phyloP scores from a whole-genome alignment of 2,329 filamentous ascomycete genomes.

The Esteya vermicola region DNA sequence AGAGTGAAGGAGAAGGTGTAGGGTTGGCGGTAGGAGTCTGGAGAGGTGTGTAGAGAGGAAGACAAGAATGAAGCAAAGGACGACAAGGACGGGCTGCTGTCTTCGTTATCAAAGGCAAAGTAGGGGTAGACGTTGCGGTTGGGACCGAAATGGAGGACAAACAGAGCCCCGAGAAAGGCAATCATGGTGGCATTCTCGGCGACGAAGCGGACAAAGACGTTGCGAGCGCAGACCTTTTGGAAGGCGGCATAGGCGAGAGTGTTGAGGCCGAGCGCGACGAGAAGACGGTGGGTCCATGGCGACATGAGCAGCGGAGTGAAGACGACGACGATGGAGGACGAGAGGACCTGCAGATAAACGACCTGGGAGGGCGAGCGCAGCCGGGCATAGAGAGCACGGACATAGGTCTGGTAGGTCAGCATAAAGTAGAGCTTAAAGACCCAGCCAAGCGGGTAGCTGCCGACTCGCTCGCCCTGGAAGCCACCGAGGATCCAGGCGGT shows the following conservation, averaged over 20 bases:
- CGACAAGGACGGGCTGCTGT: conserved; percentile 8
- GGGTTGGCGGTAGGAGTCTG: conserved; percentile 1
- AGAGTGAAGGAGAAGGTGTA: conserved; percentile 53
- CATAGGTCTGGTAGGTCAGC: conserved; percentile 58
- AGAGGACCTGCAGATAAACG: conserved; percentile 49
- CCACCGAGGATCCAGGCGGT: conserved; percentile 55
- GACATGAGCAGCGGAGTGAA: conserved; percentile 52
- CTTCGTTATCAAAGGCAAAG: conserved; percentile 44
- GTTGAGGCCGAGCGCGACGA: conserved; percentile 39
- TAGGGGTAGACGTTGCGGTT: conserved; percentile 59
- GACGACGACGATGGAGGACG: conserved; percentile 47
- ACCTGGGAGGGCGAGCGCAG: conserved; percentile 52
- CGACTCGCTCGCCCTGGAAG: conserved; percentile 50
- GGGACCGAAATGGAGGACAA: conserved; percentile 51
- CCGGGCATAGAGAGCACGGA: conserved; percentile 53
- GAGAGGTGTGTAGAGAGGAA: neutral
- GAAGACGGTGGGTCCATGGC: conserved; percentile 37
- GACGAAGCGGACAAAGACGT: conserved; percentile 53
- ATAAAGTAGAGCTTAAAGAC: conserved; percentile 58
- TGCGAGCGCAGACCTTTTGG: conserved; percentile 50
- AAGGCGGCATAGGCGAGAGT: conserved; percentile 47
- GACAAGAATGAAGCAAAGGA: too few species aligned
- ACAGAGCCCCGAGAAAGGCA: conserved; percentile 50
- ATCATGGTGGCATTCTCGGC: conserved; percentile 56
- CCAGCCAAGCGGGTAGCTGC: conserved; percentile 57